Percentiles rank a stretch among this genome's conserved stretches.
phyloP scores from a whole-genome alignment of 148 eudicot species.

The Fallopia convolvulus region DNA sequence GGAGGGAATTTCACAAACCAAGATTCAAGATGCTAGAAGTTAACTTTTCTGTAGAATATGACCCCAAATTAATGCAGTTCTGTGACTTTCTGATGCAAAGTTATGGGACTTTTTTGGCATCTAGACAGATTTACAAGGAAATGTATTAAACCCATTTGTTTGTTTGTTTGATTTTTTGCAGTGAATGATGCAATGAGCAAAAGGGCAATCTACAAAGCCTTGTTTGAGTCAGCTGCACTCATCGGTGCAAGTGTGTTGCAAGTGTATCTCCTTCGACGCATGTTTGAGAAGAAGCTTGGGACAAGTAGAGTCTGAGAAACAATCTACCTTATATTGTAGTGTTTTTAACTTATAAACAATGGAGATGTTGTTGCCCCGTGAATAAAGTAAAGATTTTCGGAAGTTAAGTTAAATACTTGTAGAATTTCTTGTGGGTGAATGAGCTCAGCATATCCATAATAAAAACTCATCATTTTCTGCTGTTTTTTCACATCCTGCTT shows the following conservation, averaged over 20 bases:
- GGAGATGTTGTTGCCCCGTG: background rate
- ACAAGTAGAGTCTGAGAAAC: conserved; percentile 44
- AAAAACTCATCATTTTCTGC: background rate
- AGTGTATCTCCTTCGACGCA: conserved; percentile 64
- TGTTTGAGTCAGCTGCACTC: conserved; percentile 67
- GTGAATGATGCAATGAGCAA: conserved; percentile 83
- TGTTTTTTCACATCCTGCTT: background rate
- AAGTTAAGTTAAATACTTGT: background rate
- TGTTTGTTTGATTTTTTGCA: conserved; percentile 23
- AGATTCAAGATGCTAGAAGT: too few species aligned
- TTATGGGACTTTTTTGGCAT: background rate
- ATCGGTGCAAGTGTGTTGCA: conserved; percentile 68
- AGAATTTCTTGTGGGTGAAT: conserved; percentile 3
- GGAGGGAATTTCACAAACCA: too few species aligned
- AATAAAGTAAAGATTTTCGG: background rate
- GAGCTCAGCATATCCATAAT: background rate
- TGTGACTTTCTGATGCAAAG: background rate
- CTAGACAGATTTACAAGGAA: background rate
- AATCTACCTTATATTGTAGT: background rate
- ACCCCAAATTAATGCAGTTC: background rate
- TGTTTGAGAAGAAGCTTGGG: conserved; percentile 70
- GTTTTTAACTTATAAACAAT: conserved; percentile 11
- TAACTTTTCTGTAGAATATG: too few species aligned
- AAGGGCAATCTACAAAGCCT: conserved; percentile 73
- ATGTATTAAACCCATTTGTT: background rate